Evolutionary conservation across 2,329 filamentous ascomycete species (phyloP).

Genomic region (Neurospora crassa): DNA sequence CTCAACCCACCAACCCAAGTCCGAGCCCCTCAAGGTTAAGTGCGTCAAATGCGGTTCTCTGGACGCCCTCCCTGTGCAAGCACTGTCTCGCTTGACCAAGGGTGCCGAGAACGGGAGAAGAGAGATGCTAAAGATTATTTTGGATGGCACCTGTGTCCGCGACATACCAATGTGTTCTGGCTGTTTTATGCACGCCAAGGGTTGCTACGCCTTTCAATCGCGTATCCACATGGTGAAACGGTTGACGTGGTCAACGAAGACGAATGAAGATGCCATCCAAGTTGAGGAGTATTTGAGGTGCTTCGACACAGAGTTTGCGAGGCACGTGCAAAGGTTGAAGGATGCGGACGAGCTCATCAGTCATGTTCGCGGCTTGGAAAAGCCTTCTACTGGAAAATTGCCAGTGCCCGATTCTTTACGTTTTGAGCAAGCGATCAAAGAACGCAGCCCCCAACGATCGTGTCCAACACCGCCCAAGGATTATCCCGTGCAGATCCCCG

Average conservation of each 20-base stretch:
- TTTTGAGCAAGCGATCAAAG: not conserved
- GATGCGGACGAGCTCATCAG: not conserved
- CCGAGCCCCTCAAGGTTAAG: not conserved
- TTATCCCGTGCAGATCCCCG: not conserved
- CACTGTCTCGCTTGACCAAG: not conserved
- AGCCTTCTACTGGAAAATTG: not conserved
- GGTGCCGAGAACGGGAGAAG: not conserved
- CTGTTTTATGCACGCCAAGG: not conserved
- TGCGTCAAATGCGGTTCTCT: not conserved
- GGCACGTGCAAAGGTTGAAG: not conserved
- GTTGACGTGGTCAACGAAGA: not conserved
- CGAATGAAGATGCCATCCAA: not conserved
- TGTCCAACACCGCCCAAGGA: not conserved
- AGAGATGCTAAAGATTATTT: not conserved
- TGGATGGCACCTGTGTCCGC: not conserved
- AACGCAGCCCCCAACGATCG: not conserved
- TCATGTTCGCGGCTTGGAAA: not conserved
- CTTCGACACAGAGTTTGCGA: not conserved
- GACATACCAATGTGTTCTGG: not conserved
- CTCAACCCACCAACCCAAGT: not conserved
- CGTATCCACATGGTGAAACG: not conserved
- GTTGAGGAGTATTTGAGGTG: not conserved
- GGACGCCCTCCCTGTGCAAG: not conserved
- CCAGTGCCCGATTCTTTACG: not conserved
- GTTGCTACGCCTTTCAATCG: not conserved